Evolutionary conservation across 78 protist species (phyloP).

Genomic region (Corallochytrium limacisporum): DNA sequence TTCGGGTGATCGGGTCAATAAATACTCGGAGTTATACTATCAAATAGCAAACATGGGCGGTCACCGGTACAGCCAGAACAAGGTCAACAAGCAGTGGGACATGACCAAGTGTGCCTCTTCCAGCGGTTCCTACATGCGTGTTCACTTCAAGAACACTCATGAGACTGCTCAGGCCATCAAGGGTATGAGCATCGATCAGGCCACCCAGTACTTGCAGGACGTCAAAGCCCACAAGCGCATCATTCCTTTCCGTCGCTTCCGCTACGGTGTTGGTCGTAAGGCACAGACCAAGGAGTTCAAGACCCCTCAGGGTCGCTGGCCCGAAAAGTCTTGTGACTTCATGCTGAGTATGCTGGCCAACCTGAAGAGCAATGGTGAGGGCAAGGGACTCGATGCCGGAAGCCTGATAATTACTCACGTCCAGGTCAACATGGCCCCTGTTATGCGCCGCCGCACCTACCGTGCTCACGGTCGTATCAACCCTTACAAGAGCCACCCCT

Average conservation of each 20-base stretch:
- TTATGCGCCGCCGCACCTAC: constrained; percentile 82
- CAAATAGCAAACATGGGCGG: too few relatives aligned
- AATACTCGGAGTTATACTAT: too few relatives aligned
- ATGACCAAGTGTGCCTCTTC: constrained; percentile 48
- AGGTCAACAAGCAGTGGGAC: too few relatives aligned
- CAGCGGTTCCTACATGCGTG: constrained; percentile 74
- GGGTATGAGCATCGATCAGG: constrained; percentile 61
- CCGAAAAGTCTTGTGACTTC: constrained; percentile 68
- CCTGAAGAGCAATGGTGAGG: constrained; percentile 78
- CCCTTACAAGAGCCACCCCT: constrained; percentile 82
- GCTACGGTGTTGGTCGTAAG: constrained; percentile 70
- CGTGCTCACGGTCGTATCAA: constrained; percentile 96
- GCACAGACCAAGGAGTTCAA: constrained; percentile 66
- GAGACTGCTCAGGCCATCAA: constrained; percentile 77
- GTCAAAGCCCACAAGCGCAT: constrained; percentile 67
- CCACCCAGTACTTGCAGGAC: constrained; percentile 63
- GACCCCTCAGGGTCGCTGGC: constrained; percentile 79
- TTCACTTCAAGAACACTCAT: constrained; percentile 95
- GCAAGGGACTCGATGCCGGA: constrained; percentile 51
- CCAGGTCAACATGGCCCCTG: constrained; percentile 75
- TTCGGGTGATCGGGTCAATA: too few relatives aligned
- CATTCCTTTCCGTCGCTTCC: constrained; percentile 83
- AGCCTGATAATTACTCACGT: constrained; percentile 56
- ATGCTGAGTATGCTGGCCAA: constrained; percentile 65
- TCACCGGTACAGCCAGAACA: too few relatives aligned